Evolutionary conservation across 2,329 filamentous ascomycete species (phyloP).

Genomic region (Dryadomyces sulphureus): DNA sequence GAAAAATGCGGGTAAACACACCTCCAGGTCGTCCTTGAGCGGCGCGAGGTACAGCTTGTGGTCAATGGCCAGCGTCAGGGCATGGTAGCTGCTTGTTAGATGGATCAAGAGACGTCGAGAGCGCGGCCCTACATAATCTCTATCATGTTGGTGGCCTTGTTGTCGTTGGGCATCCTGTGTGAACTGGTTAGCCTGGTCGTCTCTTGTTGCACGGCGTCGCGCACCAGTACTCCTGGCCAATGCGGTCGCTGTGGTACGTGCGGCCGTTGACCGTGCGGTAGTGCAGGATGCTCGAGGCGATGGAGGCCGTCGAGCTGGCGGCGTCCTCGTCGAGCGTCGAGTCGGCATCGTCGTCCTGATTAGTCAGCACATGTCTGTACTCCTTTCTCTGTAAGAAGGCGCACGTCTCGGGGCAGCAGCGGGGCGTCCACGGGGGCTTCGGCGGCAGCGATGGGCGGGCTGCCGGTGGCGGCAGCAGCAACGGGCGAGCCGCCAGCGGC

Average conservation of each 20-base stretch:
- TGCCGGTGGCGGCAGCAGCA: background rate
- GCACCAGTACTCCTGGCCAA: background rate
- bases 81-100: background rate
- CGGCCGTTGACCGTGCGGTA: background rate
- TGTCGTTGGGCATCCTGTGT: background rate
- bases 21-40: background rate
- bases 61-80: background rate
- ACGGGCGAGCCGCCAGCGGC: background rate
- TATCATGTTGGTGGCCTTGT: background rate
- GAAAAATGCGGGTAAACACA: too few relatives aligned
- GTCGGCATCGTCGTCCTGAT: background rate
- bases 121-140: background rate
- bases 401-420: too few relatives aligned
- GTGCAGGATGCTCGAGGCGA: background rate
- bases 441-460: too few relatives aligned
- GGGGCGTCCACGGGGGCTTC: too few relatives aligned
- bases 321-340: background rate
- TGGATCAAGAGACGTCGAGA: background rate
- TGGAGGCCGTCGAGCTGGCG: background rate
- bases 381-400: too few relatives aligned
- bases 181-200: background rate
- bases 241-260: background rate
- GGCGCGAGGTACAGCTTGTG: background rate
- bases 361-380: too few relatives aligned
- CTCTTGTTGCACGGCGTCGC: background rate